phyloP scores from a whole-genome alignment of 202 grass and related monocot species.

The Cymbopogon flexuosus region DNA sequence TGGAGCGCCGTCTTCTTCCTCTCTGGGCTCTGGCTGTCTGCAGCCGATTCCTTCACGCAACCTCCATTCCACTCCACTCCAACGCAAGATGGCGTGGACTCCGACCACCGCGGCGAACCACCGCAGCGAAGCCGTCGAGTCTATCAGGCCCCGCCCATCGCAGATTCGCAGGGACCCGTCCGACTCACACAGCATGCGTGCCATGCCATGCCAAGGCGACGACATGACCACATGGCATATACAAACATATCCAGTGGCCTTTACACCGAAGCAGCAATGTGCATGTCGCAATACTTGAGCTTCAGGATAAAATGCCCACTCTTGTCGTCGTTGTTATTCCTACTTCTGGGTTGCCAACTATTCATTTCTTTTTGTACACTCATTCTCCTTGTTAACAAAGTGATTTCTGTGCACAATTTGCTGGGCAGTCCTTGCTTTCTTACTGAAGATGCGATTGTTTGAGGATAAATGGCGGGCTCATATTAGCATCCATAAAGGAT shows the following conservation, averaged over 20 bases:
- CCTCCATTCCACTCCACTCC: background rate
- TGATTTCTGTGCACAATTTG: too few species aligned
- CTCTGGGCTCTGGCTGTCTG: background rate
- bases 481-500: too few species aligned
- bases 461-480: too few species aligned
- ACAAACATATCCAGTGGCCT: background rate
- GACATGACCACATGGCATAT: background rate
- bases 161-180: background rate
- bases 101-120: background rate
- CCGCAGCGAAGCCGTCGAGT: background rate
- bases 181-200: background rate
- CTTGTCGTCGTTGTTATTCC: too few species aligned
- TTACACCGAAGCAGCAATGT: background rate
- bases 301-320: background rate
- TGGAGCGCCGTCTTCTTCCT: background rate
- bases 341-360: too few species aligned
- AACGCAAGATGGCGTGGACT: too few species aligned
- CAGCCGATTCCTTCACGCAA: slow-evolving; percentile 39
- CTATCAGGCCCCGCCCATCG: slow-evolving; percentile 16
- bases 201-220: background rate
- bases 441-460: too few species aligned
- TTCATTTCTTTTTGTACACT: too few species aligned
- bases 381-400: too few species aligned
- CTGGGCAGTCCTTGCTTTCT: too few species aligned
- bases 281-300: background rate